Conservation (phyloP, 1,284 basidiomycete species). For the Inonotus hispidus region DNA sequence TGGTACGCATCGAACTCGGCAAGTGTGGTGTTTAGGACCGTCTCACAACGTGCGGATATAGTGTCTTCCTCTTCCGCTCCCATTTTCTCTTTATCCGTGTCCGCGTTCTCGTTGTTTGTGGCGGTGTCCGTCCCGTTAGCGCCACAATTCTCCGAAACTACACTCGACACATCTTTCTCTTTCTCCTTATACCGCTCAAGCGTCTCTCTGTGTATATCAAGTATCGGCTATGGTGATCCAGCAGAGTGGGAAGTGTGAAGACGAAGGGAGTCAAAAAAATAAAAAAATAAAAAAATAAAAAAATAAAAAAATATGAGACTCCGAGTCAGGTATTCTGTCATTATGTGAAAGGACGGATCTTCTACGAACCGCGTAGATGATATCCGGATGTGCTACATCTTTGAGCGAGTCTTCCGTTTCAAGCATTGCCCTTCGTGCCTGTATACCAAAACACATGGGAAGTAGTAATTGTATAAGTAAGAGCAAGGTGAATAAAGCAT, state of each 20-base stretch:
- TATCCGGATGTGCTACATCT: constrained; percentile 64
- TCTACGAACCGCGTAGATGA: constrained; percentile 55
- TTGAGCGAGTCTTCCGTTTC: constrained; percentile 73
- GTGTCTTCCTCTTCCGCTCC: constrained; percentile 51
- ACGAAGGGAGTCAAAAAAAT: too few relatives aligned
- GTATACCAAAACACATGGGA: constrained; percentile 1
- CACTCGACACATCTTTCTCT: too few relatives aligned
- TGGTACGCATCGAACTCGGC: constrained; percentile 83
- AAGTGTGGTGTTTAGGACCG: constrained; percentile 82
- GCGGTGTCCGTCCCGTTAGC: too few relatives aligned
- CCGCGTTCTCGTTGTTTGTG: neutral
- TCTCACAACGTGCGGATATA: constrained; percentile 72
- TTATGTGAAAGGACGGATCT: neutral
- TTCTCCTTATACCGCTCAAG: constrained; percentile 56
- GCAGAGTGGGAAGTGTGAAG: too few relatives aligned
- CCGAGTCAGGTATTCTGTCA: neutral
- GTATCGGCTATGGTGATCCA: constrained; percentile 42
- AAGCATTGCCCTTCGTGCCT: constrained; percentile 70
- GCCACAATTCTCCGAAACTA: neutral
- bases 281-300: too few relatives aligned
- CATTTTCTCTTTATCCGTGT: neutral
- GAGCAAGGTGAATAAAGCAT: neutral
- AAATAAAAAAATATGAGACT: neutral
- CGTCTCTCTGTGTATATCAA: constrained; percentile 67
- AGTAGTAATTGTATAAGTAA: neutral